Conservation (phyloP, 129 eudicot genomes). For the Mikania micrantha region DNA sequence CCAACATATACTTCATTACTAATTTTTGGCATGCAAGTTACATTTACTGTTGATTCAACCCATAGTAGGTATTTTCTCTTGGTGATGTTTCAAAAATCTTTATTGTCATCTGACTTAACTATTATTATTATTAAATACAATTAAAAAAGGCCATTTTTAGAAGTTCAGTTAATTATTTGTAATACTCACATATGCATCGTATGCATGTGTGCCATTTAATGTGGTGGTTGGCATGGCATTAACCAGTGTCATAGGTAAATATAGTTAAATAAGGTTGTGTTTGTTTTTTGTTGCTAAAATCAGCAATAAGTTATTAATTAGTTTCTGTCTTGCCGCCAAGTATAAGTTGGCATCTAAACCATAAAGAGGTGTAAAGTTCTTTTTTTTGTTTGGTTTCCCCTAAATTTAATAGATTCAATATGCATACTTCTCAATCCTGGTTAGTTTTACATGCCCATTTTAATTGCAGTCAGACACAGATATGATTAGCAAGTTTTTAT, state of each 20-base stretch:
- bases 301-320: background rate
- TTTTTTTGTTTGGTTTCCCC: background rate
- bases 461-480: constrained; percentile 78
- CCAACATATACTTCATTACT: background rate
- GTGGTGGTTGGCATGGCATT: background rate
- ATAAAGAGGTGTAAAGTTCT: background rate
- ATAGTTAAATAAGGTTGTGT: background rate
- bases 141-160: background rate
- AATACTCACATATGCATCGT: background rate
- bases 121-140: no score
- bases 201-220: background rate
- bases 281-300: background rate
- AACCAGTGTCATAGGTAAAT: background rate
- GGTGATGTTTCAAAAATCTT: background rate
- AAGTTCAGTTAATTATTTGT: no score
- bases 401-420: background rate
- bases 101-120: background rate
- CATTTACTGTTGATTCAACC: background rate
- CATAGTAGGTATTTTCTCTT: background rate
- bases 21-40: background rate
- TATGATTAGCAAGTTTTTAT: constrained; percentile 70
- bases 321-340: background rate
- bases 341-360: background rate
- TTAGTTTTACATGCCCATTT: background rate
- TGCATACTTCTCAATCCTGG: constrained; percentile 8